Evolutionary conservation across 148 eudicot species (phyloP).

Genomic region (Vaccinium vitisidaea): DNA sequence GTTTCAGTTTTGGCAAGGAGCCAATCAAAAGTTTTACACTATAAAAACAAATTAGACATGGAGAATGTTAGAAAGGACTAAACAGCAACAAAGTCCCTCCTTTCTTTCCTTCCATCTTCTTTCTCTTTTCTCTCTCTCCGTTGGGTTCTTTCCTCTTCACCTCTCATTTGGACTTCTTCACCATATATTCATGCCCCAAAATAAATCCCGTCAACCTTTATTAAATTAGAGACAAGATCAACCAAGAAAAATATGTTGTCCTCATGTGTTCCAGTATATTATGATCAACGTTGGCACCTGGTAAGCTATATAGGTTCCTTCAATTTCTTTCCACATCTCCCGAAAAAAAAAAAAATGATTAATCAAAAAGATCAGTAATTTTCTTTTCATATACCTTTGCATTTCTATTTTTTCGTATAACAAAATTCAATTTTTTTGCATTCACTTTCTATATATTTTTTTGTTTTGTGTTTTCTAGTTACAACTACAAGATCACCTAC

Average conservation of each 20-base stretch:
- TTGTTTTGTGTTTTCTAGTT: slow-evolving; percentile 11
- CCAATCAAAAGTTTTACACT: no score
- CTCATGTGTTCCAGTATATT: slow-evolving; percentile 58
- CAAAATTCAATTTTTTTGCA: slow-evolving; percentile 7
- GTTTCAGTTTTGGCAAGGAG: no score
- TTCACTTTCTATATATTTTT: background rate
- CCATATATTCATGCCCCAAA: slow-evolving; percentile 38
- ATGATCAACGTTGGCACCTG: slow-evolving; percentile 75
- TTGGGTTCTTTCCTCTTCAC: slow-evolving; percentile 17
- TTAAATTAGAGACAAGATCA: slow-evolving; percentile 29
- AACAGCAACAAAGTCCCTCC: slow-evolving; percentile 10
- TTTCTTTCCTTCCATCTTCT: slow-evolving; percentile 21
- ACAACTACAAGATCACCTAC: slow-evolving; percentile 34
- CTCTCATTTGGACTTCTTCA: slow-evolving; percentile 44
- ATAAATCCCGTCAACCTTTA: slow-evolving; percentile 34
- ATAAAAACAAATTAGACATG: slow-evolving; percentile 12
- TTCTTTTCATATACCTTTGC: slow-evolving; percentile 24
- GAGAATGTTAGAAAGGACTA: slow-evolving; percentile 5
- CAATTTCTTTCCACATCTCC: slow-evolving; percentile 15
- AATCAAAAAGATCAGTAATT: slow-evolving; percentile 16
- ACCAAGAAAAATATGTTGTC: slow-evolving; percentile 46
- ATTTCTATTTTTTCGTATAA: slow-evolving; percentile 34
- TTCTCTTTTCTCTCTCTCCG: background rate
- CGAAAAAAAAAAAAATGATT: background rate
- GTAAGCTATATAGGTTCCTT: slow-evolving; percentile 10